phyloP scores from a whole-genome alignment of 371 early-diverging fungal genomes.

The Syncephalastrum racemosum region DNA sequence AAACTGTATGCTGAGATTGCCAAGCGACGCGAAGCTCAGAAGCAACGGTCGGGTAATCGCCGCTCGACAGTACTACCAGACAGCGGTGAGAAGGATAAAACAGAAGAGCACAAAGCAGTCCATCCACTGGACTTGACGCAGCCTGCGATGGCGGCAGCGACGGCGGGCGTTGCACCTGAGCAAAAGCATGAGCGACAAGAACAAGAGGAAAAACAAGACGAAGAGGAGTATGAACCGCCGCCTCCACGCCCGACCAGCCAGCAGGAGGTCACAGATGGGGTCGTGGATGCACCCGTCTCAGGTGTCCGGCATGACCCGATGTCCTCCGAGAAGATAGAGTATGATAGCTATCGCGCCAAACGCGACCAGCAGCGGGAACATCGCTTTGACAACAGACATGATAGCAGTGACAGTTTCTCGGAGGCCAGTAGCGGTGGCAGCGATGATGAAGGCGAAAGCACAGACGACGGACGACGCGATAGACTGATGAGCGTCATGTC shows the following conservation, averaged over 20 bases:
- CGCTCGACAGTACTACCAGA: neutral
- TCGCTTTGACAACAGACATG: too few relatives aligned
- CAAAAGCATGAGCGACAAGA: neutral
- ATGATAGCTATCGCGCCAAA: conserved; percentile 8
- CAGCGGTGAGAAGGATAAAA: neutral
- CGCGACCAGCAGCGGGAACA: neutral
- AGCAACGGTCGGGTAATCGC: neutral
- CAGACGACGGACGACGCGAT: too few relatives aligned
- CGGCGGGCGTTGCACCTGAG: neutral
- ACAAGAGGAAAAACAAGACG: neutral
- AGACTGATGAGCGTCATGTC: too few relatives aligned
- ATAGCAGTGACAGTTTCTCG: too few relatives aligned
- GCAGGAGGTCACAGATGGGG: too few relatives aligned
- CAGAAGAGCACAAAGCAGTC: conserved; percentile 2
- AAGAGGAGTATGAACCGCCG: conserved; percentile 7
- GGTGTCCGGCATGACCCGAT: neutral
- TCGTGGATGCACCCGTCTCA: too few relatives aligned
- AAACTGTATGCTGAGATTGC: conserved; percentile 14
- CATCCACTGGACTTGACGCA: conserved; percentile 18
- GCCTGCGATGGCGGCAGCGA: neutral
- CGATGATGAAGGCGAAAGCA: too few relatives aligned
- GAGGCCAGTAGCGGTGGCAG: too few relatives aligned
- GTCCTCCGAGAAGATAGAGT: conserved; percentile 15
- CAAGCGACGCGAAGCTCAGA: conserved; percentile 1
- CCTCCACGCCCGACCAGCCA: conserved; percentile 8